Evolutionary conservation across 441 rosid genomes (phyloP).

Genomic region (Flueggea neowawraea): DNA sequence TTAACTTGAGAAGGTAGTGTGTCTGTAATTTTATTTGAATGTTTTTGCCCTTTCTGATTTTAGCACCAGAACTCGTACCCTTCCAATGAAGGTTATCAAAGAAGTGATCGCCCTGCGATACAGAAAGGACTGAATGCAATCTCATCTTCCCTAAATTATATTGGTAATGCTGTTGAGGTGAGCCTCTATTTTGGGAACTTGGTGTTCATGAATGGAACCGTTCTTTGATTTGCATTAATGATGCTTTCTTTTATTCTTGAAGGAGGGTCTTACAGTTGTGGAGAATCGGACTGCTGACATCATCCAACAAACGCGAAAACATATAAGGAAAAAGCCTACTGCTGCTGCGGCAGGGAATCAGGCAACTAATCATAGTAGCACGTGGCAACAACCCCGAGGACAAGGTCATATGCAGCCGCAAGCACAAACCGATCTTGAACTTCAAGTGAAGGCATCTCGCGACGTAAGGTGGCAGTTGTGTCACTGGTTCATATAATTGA

Average conservation of each 20-base stretch:
- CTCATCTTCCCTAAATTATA: constrained; percentile 78
- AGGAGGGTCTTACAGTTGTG: constrained; percentile 80
- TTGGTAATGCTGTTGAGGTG: constrained; percentile 86
- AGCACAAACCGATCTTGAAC: constrained; percentile 23
- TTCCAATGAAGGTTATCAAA: constrained; percentile 25
- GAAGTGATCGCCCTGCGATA: constrained; percentile 57
- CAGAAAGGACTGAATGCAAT: constrained; percentile 68
- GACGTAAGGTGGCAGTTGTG: constrained; percentile 87
- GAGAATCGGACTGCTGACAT: constrained; percentile 72
- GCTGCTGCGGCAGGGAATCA: constrained; percentile 24
- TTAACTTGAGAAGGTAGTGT: too few relatives aligned
- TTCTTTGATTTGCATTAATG: too few relatives aligned
- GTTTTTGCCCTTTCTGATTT: constrained; percentile 10
- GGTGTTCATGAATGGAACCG: too few relatives aligned
- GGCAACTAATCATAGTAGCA: constrained; percentile 25
- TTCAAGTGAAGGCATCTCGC: constrained; percentile 75
- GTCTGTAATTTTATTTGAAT: too few relatives aligned
- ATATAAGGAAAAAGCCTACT: constrained; percentile 55
- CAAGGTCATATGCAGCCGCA: constrained; percentile 12
- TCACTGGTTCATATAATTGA: constrained; percentile 36
- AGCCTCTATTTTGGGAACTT: background rate
- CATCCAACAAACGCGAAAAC: constrained; percentile 75
- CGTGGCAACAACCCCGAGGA: constrained; percentile 17
- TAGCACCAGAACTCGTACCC: constrained; percentile 32
- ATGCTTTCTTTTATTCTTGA: constrained; percentile 10